Evolutionary conservation across 2,329 filamentous ascomycete genomes (phyloP).

Genomic region (Grosmannia clavigera): DNA sequence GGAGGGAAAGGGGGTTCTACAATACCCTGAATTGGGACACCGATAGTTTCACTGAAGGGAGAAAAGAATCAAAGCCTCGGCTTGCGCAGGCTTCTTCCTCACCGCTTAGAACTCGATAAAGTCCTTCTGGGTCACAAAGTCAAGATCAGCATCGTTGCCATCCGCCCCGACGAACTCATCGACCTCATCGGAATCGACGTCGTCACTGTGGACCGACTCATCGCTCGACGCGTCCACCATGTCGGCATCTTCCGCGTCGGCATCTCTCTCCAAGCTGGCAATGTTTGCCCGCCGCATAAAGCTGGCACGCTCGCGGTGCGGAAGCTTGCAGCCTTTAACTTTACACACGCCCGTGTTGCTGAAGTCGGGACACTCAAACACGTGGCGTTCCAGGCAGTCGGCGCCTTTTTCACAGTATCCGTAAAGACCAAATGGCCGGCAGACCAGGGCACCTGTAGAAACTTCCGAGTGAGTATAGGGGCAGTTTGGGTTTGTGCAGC

Average conservation of each 20-base stretch:
- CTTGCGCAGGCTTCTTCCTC: background rate
- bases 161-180: constrained; percentile 51
- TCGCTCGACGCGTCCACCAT: constrained; percentile 67
- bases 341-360: constrained; percentile 81
- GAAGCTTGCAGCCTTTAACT: constrained; percentile 68
- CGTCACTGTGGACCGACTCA: constrained; percentile 63
- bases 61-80: background rate
- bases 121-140: constrained; percentile 46
- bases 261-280: constrained; percentile 26
- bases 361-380: constrained; percentile 89
- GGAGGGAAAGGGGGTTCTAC: background rate
- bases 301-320: constrained; percentile 80
- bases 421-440: constrained; percentile 69
- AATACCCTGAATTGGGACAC: background rate
- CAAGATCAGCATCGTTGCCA: constrained; percentile 35
- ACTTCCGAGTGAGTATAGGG: constrained; percentile 77
- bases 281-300: constrained; percentile 54
- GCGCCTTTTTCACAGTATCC: constrained; percentile 82
- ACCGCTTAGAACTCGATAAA: constrained; percentile 36
- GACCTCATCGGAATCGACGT: constrained; percentile 65
- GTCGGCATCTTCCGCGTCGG: constrained; percentile 32
- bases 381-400: constrained; percentile 69
- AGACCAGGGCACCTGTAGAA: constrained; percentile 66
- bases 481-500: constrained; percentile 78
- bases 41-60: background rate